These are phyloP conservation scores for Lachnellula hyalina DNA, from an alignment of 2,329 filamentous ascomycete genomes.

Conservation along the genomic window DNA sequence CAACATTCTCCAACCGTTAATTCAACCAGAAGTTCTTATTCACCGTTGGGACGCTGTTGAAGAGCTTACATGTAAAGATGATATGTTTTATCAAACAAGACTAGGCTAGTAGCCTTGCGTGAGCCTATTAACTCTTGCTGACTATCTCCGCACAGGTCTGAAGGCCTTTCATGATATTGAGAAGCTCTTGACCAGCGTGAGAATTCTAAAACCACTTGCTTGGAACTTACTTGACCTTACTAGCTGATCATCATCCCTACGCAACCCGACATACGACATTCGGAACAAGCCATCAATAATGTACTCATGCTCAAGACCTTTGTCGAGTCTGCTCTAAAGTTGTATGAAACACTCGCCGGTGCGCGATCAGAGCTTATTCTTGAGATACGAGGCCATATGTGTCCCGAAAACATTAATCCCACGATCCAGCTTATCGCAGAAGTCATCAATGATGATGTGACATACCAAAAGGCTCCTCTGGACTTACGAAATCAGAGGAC, in stretches of 20 bases:
- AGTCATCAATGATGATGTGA: constrained; percentile 75
- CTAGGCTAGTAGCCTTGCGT: constrained; percentile 46
- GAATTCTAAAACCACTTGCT: constrained; percentile 15
- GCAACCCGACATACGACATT: constrained; percentile 58
- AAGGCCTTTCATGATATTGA: constrained; percentile 76
- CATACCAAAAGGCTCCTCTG: constrained; percentile 70
- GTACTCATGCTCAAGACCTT: constrained; percentile 84
- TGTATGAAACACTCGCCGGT: constrained; percentile 63
- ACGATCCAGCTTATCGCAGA: constrained; percentile 61
- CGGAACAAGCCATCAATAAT: constrained; percentile 79
- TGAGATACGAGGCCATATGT: constrained; percentile 66
- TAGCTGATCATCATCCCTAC: constrained; percentile 73
- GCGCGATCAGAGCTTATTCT: constrained; percentile 59
- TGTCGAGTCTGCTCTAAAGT: constrained; percentile 57
- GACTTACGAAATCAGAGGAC: constrained; percentile 86
- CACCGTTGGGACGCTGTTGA: constrained; percentile 77
- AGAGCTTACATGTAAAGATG: constrained; percentile 75
- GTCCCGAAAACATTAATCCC: constrained; percentile 52
- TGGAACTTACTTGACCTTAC: constrained; percentile 16
- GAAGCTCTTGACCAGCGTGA: constrained; percentile 68
- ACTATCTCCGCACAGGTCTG: constrained; percentile 45
- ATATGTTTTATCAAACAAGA: constrained; percentile 74
- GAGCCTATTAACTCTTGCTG: neutral
- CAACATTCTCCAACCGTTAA: constrained; percentile 86
- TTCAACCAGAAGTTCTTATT: constrained; percentile 58